Conservation (phyloP, 345 rosid genomes). For the Moricandia moricandioides region DNA sequence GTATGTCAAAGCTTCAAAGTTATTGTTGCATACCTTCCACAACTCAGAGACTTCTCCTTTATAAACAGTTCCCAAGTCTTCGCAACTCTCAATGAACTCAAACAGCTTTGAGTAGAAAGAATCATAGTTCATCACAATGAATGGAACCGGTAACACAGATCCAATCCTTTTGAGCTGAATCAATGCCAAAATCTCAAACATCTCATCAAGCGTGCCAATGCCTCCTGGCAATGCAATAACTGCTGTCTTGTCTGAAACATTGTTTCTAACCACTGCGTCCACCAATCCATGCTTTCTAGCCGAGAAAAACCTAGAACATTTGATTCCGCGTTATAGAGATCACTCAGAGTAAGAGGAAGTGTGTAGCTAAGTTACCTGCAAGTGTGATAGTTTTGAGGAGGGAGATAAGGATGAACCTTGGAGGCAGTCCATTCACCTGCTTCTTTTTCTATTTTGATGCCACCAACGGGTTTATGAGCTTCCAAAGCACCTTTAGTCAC, state of each 20-base stretch:
- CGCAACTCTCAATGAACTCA: slow-evolving; percentile 72
- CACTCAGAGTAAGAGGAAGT: neutral
- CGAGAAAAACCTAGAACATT: slow-evolving; percentile 72
- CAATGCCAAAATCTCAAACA: slow-evolving; percentile 77
- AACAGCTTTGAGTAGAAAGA: slow-evolving; percentile 71
- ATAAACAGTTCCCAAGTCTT: slow-evolving; percentile 68
- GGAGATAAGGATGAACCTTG: slow-evolving; percentile 76
- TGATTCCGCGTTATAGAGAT: neutral
- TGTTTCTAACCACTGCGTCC: slow-evolving; percentile 69
- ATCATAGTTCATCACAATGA: slow-evolving; percentile 82
- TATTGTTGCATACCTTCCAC: slow-evolving; percentile 75
- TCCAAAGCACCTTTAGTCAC: slow-evolving; percentile 76
- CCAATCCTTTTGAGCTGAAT: slow-evolving; percentile 86
- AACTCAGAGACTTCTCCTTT: slow-evolving; percentile 71
- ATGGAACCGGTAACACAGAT: slow-evolving; percentile 70
- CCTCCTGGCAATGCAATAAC: slow-evolving; percentile 89
- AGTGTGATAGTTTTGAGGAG: slow-evolving; percentile 67
- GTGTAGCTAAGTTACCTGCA: slow-evolving; percentile 60
- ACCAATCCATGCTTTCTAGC: slow-evolving; percentile 92
- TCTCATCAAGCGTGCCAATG: slow-evolving; percentile 83
- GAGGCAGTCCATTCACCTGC: slow-evolving; percentile 93
- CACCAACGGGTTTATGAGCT: slow-evolving; percentile 76
- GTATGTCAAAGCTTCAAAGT: slow-evolving; percentile 67
- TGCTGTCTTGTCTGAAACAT: slow-evolving; percentile 60
- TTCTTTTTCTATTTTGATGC: slow-evolving; percentile 82